Conservation (phyloP, 306 rosid species). For the Rosa chinensis region DNA sequence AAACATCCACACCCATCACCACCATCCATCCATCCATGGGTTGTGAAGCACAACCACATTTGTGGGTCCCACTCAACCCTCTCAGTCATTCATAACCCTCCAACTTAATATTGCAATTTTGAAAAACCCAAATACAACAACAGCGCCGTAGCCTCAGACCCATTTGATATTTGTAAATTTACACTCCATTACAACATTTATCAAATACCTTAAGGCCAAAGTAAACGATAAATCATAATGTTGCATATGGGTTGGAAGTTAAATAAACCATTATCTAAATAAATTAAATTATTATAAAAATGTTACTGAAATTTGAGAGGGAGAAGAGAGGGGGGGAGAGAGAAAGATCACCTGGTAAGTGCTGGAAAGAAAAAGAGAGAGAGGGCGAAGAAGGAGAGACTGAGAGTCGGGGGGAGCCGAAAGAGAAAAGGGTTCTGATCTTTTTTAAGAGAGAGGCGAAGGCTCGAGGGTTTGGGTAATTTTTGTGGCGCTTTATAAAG, state of each 20-base stretch:
- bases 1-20: not conserved
- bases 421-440: not conserved
- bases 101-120: not conserved
- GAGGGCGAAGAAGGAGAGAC: not conserved
- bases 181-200: not conserved
- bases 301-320: not conserved
- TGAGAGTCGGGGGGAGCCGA: not conserved
- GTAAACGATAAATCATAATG: not conserved
- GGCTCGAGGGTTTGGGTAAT: not conserved
- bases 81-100: not conserved
- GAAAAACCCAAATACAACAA: not conserved
- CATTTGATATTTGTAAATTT: not conserved
- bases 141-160: not conserved
- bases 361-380: not conserved
- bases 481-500: constrained; percentile 1
- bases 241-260: not conserved
- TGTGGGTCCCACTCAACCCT: constrained; percentile 1
- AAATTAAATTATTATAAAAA: not conserved
- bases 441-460: not conserved
- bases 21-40: not conserved
- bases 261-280: not conserved
- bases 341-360: constrained; percentile 8
- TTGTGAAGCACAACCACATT: not conserved
- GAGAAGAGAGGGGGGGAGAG: not conserved
- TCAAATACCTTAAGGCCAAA: not conserved